These are phyloP conservation scores for Acorus gramineus DNA, from an alignment of 106 monocot genomes.

Conservation along the genomic window DNA sequence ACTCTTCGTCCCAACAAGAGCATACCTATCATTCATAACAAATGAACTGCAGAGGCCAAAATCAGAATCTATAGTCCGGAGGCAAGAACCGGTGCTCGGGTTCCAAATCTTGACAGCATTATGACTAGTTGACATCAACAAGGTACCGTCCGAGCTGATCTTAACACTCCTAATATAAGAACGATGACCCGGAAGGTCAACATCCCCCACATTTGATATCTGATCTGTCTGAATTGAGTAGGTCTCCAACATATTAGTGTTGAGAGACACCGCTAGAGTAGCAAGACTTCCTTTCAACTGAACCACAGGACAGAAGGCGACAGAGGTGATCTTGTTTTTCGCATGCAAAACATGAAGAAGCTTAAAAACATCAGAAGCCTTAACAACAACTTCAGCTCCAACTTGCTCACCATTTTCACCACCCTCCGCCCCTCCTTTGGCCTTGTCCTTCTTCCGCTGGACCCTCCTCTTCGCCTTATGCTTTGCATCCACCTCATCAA, in stretches of 20 bases:
- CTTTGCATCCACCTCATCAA: slow-evolving; percentile 48
- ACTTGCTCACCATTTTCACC: slow-evolving; percentile 21
- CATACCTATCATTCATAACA: slow-evolving; percentile 61
- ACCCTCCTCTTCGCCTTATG: slow-evolving; percentile 76
- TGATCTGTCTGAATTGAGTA: slow-evolving; percentile 41
- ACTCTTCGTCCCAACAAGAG: slow-evolving; percentile 78
- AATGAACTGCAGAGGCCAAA: slow-evolving; percentile 83
- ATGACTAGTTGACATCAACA: slow-evolving; percentile 89
- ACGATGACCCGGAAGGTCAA: slow-evolving; percentile 91
- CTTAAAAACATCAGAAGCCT: slow-evolving; percentile 78
- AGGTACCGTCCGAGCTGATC: slow-evolving; percentile 62
- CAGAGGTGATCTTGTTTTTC: slow-evolving; percentile 75
- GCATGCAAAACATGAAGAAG: slow-evolving; percentile 43
- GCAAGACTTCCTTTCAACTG: slow-evolving; percentile 39
- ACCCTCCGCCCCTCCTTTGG: slow-evolving; percentile 27
- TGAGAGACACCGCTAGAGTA: slow-evolving; percentile 66
- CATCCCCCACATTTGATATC: slow-evolving; percentile 38
- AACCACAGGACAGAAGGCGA: slow-evolving; percentile 69
- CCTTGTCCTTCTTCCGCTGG: slow-evolving; percentile 79
- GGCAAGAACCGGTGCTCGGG: slow-evolving; percentile 69
- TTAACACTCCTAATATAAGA: slow-evolving; percentile 85
- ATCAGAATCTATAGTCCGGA: slow-evolving; percentile 79
- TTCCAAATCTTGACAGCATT: slow-evolving; percentile 98
- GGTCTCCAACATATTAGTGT: slow-evolving; percentile 83
- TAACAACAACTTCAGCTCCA: slow-evolving; percentile 16